Base-by-base conservation (phyloP, 1,284 basidiomycete genomes). In the Sutorius eximius region DNA sequence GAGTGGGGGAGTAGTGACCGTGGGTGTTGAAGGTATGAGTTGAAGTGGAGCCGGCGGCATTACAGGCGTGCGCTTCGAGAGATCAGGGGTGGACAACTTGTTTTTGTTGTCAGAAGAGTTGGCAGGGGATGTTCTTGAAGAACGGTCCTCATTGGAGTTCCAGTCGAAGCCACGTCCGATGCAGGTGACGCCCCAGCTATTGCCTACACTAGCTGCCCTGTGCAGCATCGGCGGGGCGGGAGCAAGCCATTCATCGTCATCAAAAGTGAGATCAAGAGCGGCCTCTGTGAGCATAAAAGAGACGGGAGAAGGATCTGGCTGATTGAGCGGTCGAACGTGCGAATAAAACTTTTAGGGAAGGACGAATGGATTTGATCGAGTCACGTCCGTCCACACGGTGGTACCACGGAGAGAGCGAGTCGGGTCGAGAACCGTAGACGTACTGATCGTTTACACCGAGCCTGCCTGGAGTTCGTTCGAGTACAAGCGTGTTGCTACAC, bases 101-200 rank as follows among this genome's bases (percentile, higher is more conserved):
- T 29, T 50, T 16, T 53, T 55, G 37, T 53, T 22, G 40, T 54
- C 57, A 22, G 54, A 34, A 45, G 62, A 38, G 18, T 46, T 20
- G 42, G 45, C 12, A 40, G 63, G 37, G 11, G 50, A 44, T 40
- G 48, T 22, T 44, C 40, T 51, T 42, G 57, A 7, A 57, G 60
- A 53, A 41, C 74, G 73, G 33, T 75, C 68, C 43, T 73, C 63
- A 30, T 67, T 73, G 57, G 76, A 72, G 42, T 77, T 77, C 87
- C 89, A 91, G 70, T 88, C 77, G 67, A 89, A 90, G n/a, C 89
- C 89, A 49, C 87, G 81, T 20, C 89, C 89, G 45, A 91, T 84
- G 34, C 83, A 88, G 10, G 89, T 91, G 60, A 92, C 88, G 5
- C 86, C 86, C 85, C 87, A 92, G 70, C 88, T 91, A 56, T 80